phyloP scores from a whole-genome alignment of 2,329 filamentous ascomycete genomes.

The Macrophomina phaseolina region DNA sequence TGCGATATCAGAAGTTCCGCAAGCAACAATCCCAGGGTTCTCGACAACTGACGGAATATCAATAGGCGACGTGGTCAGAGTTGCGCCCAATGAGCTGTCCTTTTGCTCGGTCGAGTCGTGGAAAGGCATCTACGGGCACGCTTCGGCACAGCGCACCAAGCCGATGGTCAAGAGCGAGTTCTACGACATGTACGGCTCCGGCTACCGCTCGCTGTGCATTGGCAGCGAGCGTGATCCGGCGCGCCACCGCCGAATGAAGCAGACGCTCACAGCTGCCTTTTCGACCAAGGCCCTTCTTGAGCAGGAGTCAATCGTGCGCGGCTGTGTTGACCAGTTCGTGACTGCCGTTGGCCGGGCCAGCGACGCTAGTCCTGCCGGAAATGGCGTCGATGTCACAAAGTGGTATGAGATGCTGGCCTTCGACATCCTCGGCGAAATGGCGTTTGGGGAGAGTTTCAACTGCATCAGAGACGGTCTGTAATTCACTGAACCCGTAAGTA shows the following conservation, averaged over 20 bases:
- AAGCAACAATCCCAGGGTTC: too few species aligned
- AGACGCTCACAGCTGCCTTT: slow-evolving; percentile 49
- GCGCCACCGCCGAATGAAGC: slow-evolving; percentile 46
- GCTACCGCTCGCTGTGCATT: slow-evolving; percentile 44
- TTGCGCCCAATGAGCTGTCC: slow-evolving; percentile 50
- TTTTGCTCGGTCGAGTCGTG: slow-evolving; percentile 51
- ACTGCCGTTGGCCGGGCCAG: not conserved
- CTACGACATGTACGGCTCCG: slow-evolving; percentile 34
- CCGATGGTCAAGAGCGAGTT: slow-evolving; percentile 37
- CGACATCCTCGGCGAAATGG: slow-evolving; percentile 36
- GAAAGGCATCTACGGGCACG: slow-evolving; percentile 41
- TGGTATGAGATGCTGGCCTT: slow-evolving; percentile 34
- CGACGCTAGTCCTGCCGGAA: not conserved
- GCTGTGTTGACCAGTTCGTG: slow-evolving; percentile 51
- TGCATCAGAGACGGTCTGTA: slow-evolving; percentile 29
- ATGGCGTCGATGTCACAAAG: slow-evolving; percentile 3
- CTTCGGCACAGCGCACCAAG: slow-evolving; percentile 35
- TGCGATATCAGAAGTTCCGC: not conserved
- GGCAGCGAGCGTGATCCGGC: slow-evolving; percentile 45
- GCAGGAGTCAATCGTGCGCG: slow-evolving; percentile 47
- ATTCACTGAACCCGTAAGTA: slow-evolving; percentile 40
- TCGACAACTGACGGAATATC: slow-evolving; percentile 15
- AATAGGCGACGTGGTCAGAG: slow-evolving; percentile 46
- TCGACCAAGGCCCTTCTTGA: slow-evolving; percentile 46
- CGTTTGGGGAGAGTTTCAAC: slow-evolving; percentile 34